phyloP scores from a whole-genome alignment of 495 filamentous ascomycete species.

The Podospora australis region DNA sequence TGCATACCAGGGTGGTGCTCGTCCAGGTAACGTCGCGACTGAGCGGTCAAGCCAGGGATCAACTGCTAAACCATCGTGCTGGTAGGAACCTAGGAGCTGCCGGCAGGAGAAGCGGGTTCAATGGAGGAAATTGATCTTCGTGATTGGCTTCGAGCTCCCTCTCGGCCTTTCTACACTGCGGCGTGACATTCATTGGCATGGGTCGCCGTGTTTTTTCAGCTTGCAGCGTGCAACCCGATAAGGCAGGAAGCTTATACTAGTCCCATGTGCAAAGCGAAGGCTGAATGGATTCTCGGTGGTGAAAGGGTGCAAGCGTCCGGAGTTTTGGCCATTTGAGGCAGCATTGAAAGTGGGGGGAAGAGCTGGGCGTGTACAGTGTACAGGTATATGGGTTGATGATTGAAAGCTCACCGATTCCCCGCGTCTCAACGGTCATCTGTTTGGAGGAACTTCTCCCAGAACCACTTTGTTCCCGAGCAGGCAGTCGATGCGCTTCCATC shows the following conservation, averaged over 20 bases:
- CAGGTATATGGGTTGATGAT: background rate
- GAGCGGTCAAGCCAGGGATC: background rate
- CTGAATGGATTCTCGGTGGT: constrained; percentile 4
- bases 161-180: background rate
- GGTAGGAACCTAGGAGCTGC: too few species aligned
- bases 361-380: too few species aligned
- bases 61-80: constrained; percentile 6
- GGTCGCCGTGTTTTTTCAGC: constrained; percentile 12
- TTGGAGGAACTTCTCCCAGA: background rate
- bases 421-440: background rate
- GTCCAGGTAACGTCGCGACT: constrained; percentile 5
- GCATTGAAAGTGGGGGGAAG: background rate
- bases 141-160: constrained; percentile 5
- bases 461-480: too few species aligned
- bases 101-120: too few species aligned
- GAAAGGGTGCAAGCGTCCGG: background rate
- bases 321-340: background rate
- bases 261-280: background rate
- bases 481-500: too few species aligned
- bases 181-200: constrained; percentile 5
- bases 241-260: constrained; percentile 8
- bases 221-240: constrained; percentile 6
- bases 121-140: background rate
- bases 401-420: background rate
- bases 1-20: background rate